Percentiles rank a stretch among this genome's conserved stretches.
Evolutionary conservation across 805 yeast species (phyloP).

Genomic region (Clavispora carvajalis): DNA sequence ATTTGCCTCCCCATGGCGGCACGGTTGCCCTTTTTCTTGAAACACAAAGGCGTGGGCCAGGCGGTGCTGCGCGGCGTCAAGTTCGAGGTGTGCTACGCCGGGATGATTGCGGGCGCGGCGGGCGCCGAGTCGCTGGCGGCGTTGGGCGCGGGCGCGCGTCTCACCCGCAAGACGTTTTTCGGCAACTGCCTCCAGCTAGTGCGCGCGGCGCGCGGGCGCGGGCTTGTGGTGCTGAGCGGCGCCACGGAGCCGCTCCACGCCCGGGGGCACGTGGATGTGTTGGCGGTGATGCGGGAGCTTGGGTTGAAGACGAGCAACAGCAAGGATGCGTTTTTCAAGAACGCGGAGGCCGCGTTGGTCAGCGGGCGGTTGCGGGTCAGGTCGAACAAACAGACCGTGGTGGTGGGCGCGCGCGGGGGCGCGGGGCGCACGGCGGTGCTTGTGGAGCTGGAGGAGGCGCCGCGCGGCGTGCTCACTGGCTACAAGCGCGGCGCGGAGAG

Average conservation of each 20-base stretch:
- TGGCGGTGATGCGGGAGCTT: slow-evolving; percentile 57
- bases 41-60: slow-evolving; percentile 78
- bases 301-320: slow-evolving; percentile 68
- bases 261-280: slow-evolving; percentile 66
- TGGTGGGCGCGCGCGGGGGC: slow-evolving; percentile 39
- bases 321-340: slow-evolving; percentile 50
- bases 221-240: slow-evolving; percentile 76
- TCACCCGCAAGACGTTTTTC: slow-evolving; percentile 57
- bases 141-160: slow-evolving; percentile 21
- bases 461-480: slow-evolving; percentile 22
- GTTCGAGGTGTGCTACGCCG: slow-evolving; percentile 70
- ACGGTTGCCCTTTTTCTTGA: slow-evolving; percentile 69
- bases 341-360: slow-evolving; percentile 59
- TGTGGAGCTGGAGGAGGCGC: slow-evolving; percentile 6
- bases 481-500: slow-evolving; percentile 20
- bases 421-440: slow-evolving; percentile 6
- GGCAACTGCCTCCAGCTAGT: slow-evolving; percentile 69
- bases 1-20: slow-evolving; percentile 64
- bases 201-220: slow-evolving; percentile 76
- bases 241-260: slow-evolving; percentile 51
- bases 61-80: slow-evolving; percentile 79
- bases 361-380: slow-evolving; percentile 70
- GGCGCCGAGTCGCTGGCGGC: slow-evolving; percentile 19
- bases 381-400: slow-evolving; percentile 73
- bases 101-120: slow-evolving; percentile 40